phyloP scores from a whole-genome alignment of 495 filamentous ascomycete genomes.

The Friedmanniomyces simplex region DNA sequence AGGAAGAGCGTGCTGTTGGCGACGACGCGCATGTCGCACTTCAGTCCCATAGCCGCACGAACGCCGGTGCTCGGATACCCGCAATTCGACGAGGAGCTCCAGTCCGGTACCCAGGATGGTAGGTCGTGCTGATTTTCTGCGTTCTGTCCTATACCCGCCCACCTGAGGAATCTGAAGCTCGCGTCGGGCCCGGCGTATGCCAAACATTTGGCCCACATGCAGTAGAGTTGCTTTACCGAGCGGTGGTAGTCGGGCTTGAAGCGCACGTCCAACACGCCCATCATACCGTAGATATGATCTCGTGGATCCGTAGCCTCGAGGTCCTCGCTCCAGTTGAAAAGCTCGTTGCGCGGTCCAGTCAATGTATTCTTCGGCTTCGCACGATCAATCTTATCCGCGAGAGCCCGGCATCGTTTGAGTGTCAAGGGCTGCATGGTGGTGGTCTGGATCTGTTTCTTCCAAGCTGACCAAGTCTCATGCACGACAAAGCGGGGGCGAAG shows the following conservation, averaged over 20 bases:
- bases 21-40: neutral
- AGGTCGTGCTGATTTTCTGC: neutral
- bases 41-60: neutral
- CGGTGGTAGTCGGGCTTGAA: neutral
- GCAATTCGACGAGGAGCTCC: neutral
- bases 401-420: neutral
- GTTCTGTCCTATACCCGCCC: neutral
- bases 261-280: neutral
- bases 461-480: neutral
- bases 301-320: neutral
- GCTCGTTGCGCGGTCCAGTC: neutral
- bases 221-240: neutral
- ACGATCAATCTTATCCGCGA: neutral
- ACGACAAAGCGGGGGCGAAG: neutral
- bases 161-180: neutral
- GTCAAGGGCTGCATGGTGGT: neutral
- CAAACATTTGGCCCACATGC: neutral
- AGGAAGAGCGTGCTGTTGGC: neutral
- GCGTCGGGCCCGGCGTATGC: neutral
- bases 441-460: neutral
- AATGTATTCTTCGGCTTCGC: neutral
- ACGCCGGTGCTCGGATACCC: neutral
- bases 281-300: neutral
- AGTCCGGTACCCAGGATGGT: neutral
- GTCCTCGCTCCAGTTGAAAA: neutral